Base-by-base conservation (phyloP, 139 green algal genomes). In the Gonium pectorale region DNA sequence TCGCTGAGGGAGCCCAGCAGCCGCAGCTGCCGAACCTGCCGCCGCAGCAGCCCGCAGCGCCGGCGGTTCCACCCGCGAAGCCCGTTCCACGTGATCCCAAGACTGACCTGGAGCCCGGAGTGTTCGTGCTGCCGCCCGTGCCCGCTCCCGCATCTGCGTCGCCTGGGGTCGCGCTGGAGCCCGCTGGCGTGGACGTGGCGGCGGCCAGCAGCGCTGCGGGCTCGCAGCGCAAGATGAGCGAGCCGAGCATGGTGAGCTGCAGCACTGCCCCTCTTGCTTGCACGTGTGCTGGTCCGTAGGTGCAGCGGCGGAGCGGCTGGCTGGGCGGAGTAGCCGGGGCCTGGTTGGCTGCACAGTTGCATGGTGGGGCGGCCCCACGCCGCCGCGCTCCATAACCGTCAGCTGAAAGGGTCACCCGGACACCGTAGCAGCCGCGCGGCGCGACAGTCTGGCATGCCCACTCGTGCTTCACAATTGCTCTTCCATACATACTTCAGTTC, bases 231-330 rank as follows among this genome's bases (percentile, higher is more conserved):
- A 73, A 73, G 67, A 5, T 51, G 13, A 82, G 75, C 59, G 59
- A 82, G 59, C 59, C 75, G 19, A n/a, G 19, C 13, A 59, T 62
- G 75, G 75, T 82, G 41, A 40, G 75, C 4, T 8, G 64, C 35
- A 7, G 35, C 29, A 27, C 19, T 46, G 64, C 35, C 19, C 19
- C 7, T n/a, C 26, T 5, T 29, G 33, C 13, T 56, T 56, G 17
- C 56, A 8, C 9, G 9, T 44, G 26, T 49, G 29, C 5, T 5
- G 67, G 22, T 19, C 5, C 22, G 22, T 38, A 22, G 4, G 41
- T 59, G 49, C 49, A 26, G 13, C 13, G 49, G 49, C 41, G 26
- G 41, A 27, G 24, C 5, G 41, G 59, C 5, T 56, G 3, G 38
- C 22, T 35, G 21, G 33, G 37, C 3, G 6, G 3, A 72, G 11